Evolutionary conservation across 139 green algal genomes (phyloP), one percentile per base, ranked within the genome.

Genomic region (Tetradesmus obliquus): DNA sequence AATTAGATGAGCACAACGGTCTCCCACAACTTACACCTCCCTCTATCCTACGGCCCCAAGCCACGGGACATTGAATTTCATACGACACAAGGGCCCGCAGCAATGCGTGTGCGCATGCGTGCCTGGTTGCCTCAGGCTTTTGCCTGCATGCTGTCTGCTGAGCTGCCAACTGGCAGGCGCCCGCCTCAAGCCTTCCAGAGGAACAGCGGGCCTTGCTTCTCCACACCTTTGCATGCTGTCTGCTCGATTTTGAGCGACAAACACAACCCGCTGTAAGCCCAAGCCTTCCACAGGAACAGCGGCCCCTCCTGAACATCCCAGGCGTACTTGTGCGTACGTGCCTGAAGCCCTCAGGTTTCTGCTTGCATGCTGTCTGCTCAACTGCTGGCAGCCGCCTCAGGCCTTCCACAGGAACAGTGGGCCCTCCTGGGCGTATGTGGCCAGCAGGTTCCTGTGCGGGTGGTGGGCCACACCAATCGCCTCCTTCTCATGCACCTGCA

Each of bases 371-470:
- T 79, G 60, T 72, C 60, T 72, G 60, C 60, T 90, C 71, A 90
- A 71, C 8, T 71, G 8, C 60, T 71, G 60, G 60, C 60, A 71
- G 60, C 8, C 60, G 60, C 60, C 10, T 90, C 71, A 90, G 6
- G 93, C 93, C 91, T 94, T 97, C 97, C 97, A 99, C 13, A 97
- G 95, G 91, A 97, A 97, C 10, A 99, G 87, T 15, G 94, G 93
- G 7, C 97, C 97, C 15, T 99, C 97, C 57, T 96, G 94, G 0
- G 95, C 95, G 60, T 92, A 99, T 0, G 97, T 99, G 22, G 98
- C 98, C 32, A 99, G n/a, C 76, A 99, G 87, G 90, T 99, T 99
- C 45, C 97, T 94, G 92, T 98, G 96, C 1, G 98, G 98, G 94
- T 99, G 98, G 91, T 99, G 97, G 4, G 94, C 92, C 17, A 99